Evolutionary conservation across 139 green algal species (phyloP), one percentile per base, ranked within the genome.

Genomic region (Tetratostichococcus sp.): DNA sequence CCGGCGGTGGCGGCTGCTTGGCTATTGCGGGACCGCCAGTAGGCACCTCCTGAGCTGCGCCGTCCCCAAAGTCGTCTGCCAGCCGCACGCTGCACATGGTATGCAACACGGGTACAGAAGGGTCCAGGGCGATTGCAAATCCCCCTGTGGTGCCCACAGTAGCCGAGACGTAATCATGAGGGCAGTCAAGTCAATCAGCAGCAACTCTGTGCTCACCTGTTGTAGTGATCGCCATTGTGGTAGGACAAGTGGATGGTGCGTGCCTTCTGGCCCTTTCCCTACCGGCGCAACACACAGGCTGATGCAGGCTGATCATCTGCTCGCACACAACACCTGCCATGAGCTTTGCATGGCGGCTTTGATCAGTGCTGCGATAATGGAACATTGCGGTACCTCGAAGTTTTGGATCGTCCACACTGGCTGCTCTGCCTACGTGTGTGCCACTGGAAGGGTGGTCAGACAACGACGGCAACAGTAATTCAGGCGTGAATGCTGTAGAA

Each of bases 191-290:
- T 28, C 50, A 25, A 62, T 5, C 11, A 62, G 39, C 39, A 50
- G 39, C 50, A 17, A 5, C n/a, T n/a, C n/a, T n/a, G n/a, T 4
- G 50, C 50, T 26, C 19, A 26, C 50, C 50, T 87, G 79, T 92
- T 92, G 80, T 91, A 91, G 76, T 93, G 88, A 75, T 88, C 75
- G 17, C 83, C 85, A 43, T 91, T 84, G 39, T 93, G 86, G 74
- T 91, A 91, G 28, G 77, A 82, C 26, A 92, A 75, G 75, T 91
- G 87, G 28, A 90, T 67, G 25, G 32, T 68, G 42, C 65, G 73
- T 22, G 78, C 72, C 39, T 68, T 57, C 76, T 80, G 69, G 50
- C 39, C 26, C 8, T 35, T 35, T 8, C 32, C 32, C 32, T 35
- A 5, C 5, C 65, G n/a, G n/a, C n/a, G 30, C 16, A 4, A 30